Evolutionary conservation across 805 yeast genomes (phyloP), one percentile per base, ranked within the genome.

Genomic region (Candida verbasci): DNA sequence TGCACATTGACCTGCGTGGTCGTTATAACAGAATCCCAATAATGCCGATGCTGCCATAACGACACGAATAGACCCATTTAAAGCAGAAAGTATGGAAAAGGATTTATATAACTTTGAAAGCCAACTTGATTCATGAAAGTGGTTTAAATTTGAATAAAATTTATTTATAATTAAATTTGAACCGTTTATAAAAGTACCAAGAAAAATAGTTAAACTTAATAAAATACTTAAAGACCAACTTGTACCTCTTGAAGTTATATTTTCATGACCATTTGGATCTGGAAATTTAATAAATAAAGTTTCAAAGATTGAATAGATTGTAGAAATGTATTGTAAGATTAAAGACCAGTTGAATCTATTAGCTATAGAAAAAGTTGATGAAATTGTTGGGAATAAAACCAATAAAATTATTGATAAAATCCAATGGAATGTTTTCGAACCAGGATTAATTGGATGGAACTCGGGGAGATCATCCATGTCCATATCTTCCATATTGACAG

Each of bases 1-100:
- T 27, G 88, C 75, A 58, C 97, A 91, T 60, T 91, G 97, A 17
- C 97, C 97, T 0, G 94, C 80, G 50, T 86, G 93, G 24, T 58
- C 69, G 4, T 74, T 84, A 48, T 86, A 79, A 60, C 97, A 91
- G 58, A 88, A 91, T 2, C 96, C 96, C 45, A 86, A 76, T 44
- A 88, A 53, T 1, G 95, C 83, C 30, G 86, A 81, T 5, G 91
- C 86, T 0, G 95, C 91, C 62, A 91, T 62, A 35, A 88, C 79
- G 22, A 76, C 73, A 45, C 86, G 79, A 8, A 88, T 81, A 84
- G 94, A 86, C 7, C 94, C 93, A 6, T 77, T 67, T 9, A 80
- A 39, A 0, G 70, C 73, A 3, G 65, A 49, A 14, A 74, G 20
- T 7, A 76, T 55, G 3, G 86, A 70, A 1, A 75, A 47, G 0